Percentiles rank a stretch among this genome's conserved stretches.
phyloP scores from a whole-genome alignment of 352 stramenopile species.

The Globisporangium mamillatum region DNA sequence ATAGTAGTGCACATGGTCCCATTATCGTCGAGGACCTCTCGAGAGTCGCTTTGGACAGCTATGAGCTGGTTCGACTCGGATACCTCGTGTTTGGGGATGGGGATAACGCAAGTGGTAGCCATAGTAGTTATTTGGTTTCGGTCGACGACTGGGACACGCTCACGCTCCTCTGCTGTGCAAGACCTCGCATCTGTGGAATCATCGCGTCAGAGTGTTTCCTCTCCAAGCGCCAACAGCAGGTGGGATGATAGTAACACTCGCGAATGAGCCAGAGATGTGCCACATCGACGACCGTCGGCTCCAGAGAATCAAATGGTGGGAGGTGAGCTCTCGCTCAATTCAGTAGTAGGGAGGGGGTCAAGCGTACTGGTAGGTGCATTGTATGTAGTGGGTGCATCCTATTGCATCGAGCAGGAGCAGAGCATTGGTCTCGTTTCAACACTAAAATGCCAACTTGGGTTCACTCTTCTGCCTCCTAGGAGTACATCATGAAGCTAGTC shows the following conservation, averaged over 20 bases:
- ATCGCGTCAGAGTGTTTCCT: neutral
- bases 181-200: neutral
- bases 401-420: too few relatives aligned
- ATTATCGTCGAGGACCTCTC: neutral
- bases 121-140: slow-evolving; percentile 16
- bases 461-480: too few relatives aligned
- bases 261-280: neutral
- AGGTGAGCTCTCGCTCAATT: neutral
- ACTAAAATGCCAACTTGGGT: too few relatives aligned
- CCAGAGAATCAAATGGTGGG: neutral
- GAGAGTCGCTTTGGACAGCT: slow-evolving; percentile 10
- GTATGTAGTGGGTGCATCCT: too few relatives aligned
- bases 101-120: too few relatives aligned
- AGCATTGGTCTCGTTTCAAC: too few relatives aligned
- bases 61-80: slow-evolving; percentile 16
- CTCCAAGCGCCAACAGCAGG: neutral
- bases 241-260: neutral
- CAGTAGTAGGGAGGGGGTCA: too few relatives aligned
- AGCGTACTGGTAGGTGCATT: too few relatives aligned
- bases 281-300: neutral
- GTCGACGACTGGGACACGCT: slow-evolving; percentile 15
- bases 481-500: too few relatives aligned
- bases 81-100: slow-evolving; percentile 23
- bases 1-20: neutral
- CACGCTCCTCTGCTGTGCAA: neutral